Conservation (phyloP, 2,329 filamentous ascomycete species). For the Colletotrichum orbiculare region DNA sequence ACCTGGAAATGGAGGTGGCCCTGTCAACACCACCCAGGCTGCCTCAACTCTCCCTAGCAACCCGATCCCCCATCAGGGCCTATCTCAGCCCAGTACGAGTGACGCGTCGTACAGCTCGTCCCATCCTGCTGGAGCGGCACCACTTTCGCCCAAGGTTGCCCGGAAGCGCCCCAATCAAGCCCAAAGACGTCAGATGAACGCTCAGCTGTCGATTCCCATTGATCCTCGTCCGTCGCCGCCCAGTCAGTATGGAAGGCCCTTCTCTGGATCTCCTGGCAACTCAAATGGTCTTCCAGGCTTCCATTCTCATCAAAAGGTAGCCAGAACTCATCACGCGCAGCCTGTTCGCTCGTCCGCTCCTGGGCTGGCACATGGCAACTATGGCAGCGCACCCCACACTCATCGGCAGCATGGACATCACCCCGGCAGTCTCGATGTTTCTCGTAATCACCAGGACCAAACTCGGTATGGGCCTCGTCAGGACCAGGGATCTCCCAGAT, state of each 20-base stretch:
- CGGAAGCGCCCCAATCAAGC: slow-evolving; percentile 71
- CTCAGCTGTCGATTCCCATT: slow-evolving; percentile 67
- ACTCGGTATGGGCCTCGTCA: slow-evolving; percentile 4
- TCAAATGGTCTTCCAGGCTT: slow-evolving; percentile 39
- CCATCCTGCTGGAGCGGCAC: slow-evolving; percentile 51
- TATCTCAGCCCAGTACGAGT: neutral
- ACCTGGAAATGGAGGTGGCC: slow-evolving; percentile 38
- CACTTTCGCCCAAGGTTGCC: slow-evolving; percentile 43
- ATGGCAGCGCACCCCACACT: slow-evolving; percentile 11
- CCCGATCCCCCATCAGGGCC: neutral
- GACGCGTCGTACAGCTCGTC: slow-evolving; percentile 21
- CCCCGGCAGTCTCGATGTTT: slow-evolving; percentile 24
- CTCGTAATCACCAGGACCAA: slow-evolving; percentile 20
- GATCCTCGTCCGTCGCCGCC: slow-evolving; percentile 55
- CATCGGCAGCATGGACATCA: slow-evolving; percentile 44
- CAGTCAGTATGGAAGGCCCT: slow-evolving; percentile 43
- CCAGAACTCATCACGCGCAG: slow-evolving; percentile 7
- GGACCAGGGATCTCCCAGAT: slow-evolving; percentile 20
- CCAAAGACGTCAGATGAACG: slow-evolving; percentile 71
- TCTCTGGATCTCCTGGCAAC: slow-evolving; percentile 43
- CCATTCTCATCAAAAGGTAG: slow-evolving; percentile 8
- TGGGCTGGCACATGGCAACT: slow-evolving; percentile 10
- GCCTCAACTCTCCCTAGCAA: slow-evolving; percentile 17
- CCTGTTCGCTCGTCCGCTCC: slow-evolving; percentile 8
- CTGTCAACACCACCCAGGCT: slow-evolving; percentile 28